Evolutionary conservation across 352 stramenopile species (phyloP).

Genomic region (Phytophthora sansomeana): DNA sequence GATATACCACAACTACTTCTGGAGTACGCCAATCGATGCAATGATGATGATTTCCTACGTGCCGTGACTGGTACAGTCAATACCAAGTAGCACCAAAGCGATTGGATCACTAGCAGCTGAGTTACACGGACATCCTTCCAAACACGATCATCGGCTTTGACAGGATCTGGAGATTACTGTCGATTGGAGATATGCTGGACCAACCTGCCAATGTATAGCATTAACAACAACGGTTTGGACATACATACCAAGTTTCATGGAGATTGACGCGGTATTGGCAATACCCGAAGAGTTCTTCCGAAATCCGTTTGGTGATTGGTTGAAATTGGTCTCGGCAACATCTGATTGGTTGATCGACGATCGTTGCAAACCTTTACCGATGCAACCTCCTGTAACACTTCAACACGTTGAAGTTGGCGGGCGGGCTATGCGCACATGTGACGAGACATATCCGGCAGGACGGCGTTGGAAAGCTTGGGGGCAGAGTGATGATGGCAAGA

Average conservation of each 20-base stretch:
- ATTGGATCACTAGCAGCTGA: background rate
- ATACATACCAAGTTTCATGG: background rate
- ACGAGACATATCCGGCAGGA: background rate
- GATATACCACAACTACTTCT: background rate
- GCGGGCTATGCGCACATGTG: background rate
- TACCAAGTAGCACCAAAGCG: background rate
- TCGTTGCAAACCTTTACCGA: background rate
- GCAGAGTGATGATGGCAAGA: no score
- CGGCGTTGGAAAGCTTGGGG: background rate
- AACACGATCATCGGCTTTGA: background rate
- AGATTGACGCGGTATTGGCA: background rate
- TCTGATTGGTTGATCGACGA: no score
- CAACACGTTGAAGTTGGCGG: conserved; percentile 16
- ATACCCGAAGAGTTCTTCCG: background rate
- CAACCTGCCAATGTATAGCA: no score
- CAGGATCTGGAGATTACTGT: background rate
- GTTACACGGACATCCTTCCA: background rate
- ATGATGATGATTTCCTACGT: background rate
- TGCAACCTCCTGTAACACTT: conserved; percentile 16
- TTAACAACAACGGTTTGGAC: background rate
- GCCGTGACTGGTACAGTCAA: background rate
- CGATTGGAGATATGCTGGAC: no score
- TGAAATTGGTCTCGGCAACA: background rate
- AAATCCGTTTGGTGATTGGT: conserved; percentile 1
- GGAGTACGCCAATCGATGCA: background rate